Evolutionary conservation across 257 asterid genomes (phyloP).

Genomic region (Eustoma russellianum): DNA sequence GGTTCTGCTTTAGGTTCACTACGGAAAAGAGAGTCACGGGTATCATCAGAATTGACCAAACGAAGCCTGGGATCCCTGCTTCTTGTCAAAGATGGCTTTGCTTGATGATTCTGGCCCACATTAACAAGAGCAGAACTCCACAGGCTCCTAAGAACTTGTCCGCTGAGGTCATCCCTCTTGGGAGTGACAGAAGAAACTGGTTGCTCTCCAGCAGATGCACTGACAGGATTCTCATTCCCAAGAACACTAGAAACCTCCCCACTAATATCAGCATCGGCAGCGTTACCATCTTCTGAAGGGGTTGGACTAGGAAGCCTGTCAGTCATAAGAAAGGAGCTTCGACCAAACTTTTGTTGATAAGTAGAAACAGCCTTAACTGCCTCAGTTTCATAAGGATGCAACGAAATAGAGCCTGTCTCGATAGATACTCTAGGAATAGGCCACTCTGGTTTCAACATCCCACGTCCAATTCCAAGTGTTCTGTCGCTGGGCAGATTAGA

Average conservation of each 20-base stretch:
- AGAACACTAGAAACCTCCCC: constrained; percentile 70
- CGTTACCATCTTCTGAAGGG: constrained; percentile 78
- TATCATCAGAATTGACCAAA: constrained; percentile 40
- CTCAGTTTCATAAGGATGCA: constrained; percentile 90
- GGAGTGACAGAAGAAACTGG: constrained; percentile 35
- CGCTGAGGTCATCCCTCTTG: constrained; percentile 22
- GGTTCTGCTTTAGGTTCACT: constrained; percentile 36
- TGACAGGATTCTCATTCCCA: constrained; percentile 23
- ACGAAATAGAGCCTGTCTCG: constrained; percentile 26
- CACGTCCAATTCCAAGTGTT: constrained; percentile 33
- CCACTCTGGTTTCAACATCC: constrained; percentile 63
- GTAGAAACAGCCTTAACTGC: constrained; percentile 89
- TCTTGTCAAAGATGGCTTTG: constrained; percentile 45
- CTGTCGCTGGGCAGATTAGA: constrained; percentile 41
- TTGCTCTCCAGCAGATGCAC: constrained; percentile 19
- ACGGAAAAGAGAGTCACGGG: constrained; percentile 16
- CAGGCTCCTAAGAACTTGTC: constrained; percentile 27
- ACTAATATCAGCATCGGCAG: constrained; percentile 47
- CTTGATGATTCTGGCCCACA: constrained; percentile 28
- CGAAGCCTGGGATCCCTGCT: constrained; percentile 97
- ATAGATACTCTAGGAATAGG: constrained; percentile 45
- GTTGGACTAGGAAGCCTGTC: constrained; percentile 94
- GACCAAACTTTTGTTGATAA: constrained; percentile 87
- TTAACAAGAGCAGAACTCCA: constrained; percentile 23
- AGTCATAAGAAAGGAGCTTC: constrained; percentile 42